Conservation (phyloP, 1,284 basidiomycete genomes). For the Malassezia obtusa region DNA sequence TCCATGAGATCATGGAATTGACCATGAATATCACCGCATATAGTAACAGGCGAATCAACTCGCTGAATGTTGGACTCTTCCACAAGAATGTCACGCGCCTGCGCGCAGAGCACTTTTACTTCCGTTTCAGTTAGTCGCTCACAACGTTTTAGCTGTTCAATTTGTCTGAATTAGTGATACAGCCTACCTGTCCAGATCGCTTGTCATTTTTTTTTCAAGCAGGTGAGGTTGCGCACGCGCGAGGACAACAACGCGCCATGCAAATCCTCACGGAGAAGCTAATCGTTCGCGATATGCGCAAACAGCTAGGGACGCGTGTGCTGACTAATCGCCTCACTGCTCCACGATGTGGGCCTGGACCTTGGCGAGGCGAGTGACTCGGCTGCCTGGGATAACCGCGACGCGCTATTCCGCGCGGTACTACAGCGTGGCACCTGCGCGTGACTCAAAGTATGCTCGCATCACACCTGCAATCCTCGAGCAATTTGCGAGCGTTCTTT, state of each 20-base stretch:
- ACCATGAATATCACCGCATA: conserved; percentile 97
- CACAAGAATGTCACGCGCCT: conserved; percentile 82
- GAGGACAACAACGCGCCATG: not conserved
- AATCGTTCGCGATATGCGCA: no score
- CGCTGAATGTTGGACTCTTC: conserved; percentile 96
- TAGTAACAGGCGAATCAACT: conserved; percentile 91
- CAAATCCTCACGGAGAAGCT: no score
- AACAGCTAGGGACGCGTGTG: no score
- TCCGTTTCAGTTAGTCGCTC: conserved; percentile 38
- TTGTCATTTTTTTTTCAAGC: conserved; percentile 15
- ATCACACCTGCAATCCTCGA: conserved; percentile 51
- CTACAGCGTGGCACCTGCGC: not conserved
- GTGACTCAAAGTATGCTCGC: conserved; percentile 47
- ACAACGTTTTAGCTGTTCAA: conserved; percentile 39
- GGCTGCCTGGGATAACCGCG: not conserved
- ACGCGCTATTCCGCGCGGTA: not conserved
- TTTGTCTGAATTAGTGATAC: conserved; percentile 20
- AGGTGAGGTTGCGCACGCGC: not conserved
- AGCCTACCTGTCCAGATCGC: conserved; percentile 25
- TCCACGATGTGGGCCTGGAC: not conserved
- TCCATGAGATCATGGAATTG: conserved; percentile 98
- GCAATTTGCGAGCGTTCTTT: conserved; percentile 51
- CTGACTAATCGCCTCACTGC: not conserved
- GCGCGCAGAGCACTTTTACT: conserved; percentile 62
- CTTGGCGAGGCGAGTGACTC: not conserved